Conservation (phyloP, 73 alveolate species). For the Blepharisma stoltei region DNA sequence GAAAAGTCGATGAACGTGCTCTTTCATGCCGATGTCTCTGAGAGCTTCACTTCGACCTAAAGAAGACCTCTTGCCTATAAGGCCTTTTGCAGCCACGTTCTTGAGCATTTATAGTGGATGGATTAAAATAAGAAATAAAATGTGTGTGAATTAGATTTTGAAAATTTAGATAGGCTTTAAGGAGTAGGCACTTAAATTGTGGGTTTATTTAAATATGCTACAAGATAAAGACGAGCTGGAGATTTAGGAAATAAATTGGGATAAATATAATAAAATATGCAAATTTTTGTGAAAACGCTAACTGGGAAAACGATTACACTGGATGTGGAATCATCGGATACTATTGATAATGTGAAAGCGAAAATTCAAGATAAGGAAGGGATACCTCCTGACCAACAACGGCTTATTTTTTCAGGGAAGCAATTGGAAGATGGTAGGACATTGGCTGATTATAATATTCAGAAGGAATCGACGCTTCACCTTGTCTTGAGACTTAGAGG, state of each 20-base stretch:
- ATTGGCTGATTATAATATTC: slow-evolving; percentile 28
- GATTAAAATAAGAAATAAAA: no score
- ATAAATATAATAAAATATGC: neutral
- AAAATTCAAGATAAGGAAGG: slow-evolving; percentile 32
- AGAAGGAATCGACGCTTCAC: slow-evolving; percentile 30
- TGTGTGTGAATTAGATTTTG: no score
- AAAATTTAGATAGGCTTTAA: no score
- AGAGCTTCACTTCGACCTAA: neutral
- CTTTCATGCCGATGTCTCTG: slow-evolving; percentile 47
- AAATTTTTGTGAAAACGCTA: slow-evolving; percentile 16
- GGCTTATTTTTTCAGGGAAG: slow-evolving; percentile 33
- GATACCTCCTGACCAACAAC: slow-evolving; percentile 23
- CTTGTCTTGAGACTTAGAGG: neutral
- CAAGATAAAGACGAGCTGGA: no score
- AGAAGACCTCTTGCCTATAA: slow-evolving; percentile 11
- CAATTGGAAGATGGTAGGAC: slow-evolving; percentile 30
- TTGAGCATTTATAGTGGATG: slow-evolving; percentile 6
- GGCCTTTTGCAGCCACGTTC: slow-evolving; percentile 18
- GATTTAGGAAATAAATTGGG: no score
- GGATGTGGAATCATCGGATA: slow-evolving; percentile 26
- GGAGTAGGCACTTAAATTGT: no score
- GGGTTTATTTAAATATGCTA: no score
- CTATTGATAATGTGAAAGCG: slow-evolving; percentile 8
- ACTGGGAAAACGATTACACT: slow-evolving; percentile 42
- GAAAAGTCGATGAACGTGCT: slow-evolving; percentile 41